Evolutionary conservation across 352 stramenopile species (phyloP).

Genomic region (Phytophthora niederhauseri): DNA sequence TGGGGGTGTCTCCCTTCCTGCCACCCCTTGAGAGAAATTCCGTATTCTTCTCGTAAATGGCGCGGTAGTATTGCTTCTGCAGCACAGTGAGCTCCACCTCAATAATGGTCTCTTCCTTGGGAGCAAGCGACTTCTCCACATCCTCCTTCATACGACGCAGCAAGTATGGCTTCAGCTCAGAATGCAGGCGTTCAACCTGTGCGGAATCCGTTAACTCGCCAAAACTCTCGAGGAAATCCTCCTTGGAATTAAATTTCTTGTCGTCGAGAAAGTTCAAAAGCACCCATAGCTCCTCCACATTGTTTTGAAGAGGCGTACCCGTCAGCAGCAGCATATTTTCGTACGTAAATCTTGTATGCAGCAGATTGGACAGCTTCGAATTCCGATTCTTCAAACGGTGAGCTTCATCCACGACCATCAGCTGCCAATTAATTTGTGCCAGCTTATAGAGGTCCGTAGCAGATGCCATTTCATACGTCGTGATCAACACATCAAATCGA

Average conservation of each 20-base stretch:
- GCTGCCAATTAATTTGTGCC: slow-evolving; percentile 93
- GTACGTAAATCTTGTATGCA: slow-evolving; percentile 82
- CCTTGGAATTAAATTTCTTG: slow-evolving; percentile 93
- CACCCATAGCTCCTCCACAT: slow-evolving; percentile 96
- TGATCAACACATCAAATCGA: slow-evolving; percentile 99
- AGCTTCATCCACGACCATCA: slow-evolving; percentile 99
- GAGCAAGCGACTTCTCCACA: slow-evolving; percentile 88
- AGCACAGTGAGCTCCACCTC: slow-evolving; percentile 92
- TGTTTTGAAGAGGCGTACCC: slow-evolving; percentile 92
- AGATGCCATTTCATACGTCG: slow-evolving; percentile 98
- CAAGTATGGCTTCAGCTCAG: slow-evolving; percentile 85
- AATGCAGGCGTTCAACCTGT: slow-evolving; percentile 89
- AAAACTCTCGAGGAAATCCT: slow-evolving; percentile 95
- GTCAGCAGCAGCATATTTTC: slow-evolving; percentile 91
- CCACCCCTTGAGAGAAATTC: slow-evolving; percentile 86
- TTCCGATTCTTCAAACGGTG: slow-evolving; percentile 99
- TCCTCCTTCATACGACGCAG: slow-evolving; percentile 91
- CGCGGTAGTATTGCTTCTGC: slow-evolving; percentile 92
- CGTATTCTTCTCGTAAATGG: slow-evolving; percentile 94
- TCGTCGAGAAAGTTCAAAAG: slow-evolving; percentile 98
- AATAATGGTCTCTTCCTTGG: slow-evolving; percentile 92
- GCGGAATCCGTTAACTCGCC: slow-evolving; percentile 92
- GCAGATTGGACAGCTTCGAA: slow-evolving; percentile 93
- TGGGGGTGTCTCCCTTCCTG: slow-evolving; percentile 76
- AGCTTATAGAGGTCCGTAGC: slow-evolving; percentile 96